Evolutionary conservation across 306 rosid genomes (phyloP).

Genomic region (Urtica urens): DNA sequence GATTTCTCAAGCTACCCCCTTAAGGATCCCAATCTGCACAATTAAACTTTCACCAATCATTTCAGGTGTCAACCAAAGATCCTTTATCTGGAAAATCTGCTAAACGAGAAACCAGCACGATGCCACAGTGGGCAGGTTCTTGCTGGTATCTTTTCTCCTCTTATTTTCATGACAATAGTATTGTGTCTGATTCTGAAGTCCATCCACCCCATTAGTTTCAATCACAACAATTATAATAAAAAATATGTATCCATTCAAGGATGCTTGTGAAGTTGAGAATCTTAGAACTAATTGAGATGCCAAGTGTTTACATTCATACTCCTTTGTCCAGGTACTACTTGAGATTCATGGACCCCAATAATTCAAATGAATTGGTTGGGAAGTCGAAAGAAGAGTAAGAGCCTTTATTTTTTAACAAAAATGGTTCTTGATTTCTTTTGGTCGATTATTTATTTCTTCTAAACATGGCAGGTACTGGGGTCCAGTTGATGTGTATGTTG

Average conservation of each 20-base stretch:
- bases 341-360: slow-evolving; percentile 93
- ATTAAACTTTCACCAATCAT: slow-evolving; percentile 1
- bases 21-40: slow-evolving; percentile 1
- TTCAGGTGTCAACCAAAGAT: slow-evolving; percentile 59
- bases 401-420: background rate
- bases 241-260: background rate
- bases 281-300: background rate
- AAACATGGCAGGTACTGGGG: slow-evolving; percentile 71
- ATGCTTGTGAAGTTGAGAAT: background rate
- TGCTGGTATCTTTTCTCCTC: slow-evolving; percentile 52
- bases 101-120: slow-evolving; percentile 82
- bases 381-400: slow-evolving; percentile 64
- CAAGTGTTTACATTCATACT: background rate
- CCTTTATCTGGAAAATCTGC: slow-evolving; percentile 71
- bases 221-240: background rate
- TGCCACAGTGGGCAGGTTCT: slow-evolving; percentile 99
- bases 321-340: slow-evolving; percentile 75
- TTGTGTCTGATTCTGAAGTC: background rate
- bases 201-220: background rate
- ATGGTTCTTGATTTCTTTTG: background rate
- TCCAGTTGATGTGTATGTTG: slow-evolving; percentile 94
- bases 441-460: slow-evolving; percentile 8
- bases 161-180: background rate
- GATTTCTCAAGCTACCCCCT: background rate
- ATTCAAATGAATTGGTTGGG: slow-evolving; percentile 62